A percentile compares a stretch with the other conserved stretches of the same genome.
phyloP scores from a whole-genome alignment of 1,284 basidiomycete genomes.

The Prillingera fragicola region DNA sequence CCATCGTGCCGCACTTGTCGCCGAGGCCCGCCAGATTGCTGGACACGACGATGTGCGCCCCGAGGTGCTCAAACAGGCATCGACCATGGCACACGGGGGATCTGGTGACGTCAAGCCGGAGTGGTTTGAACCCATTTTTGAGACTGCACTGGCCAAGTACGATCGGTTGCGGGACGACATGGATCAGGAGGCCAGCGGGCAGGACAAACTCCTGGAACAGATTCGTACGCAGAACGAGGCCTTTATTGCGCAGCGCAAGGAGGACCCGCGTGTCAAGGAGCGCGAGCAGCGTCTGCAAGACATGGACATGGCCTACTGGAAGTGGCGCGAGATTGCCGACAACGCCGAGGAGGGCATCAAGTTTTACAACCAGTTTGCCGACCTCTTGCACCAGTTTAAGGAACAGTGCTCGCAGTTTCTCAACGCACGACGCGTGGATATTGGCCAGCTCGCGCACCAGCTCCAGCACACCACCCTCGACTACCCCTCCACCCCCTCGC shows the following conservation, averaged over 20 bases:
- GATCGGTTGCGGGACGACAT: constrained; percentile 66
- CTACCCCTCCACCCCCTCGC: neutral
- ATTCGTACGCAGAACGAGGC: constrained; percentile 72
- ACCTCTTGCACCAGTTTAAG: constrained; percentile 66
- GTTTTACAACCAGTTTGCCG: constrained; percentile 78
- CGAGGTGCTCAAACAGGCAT: constrained; percentile 63
- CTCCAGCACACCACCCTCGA: no score
- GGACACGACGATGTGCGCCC: constrained; percentile 70
- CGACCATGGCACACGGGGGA: constrained; percentile 50
- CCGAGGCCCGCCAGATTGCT: constrained; percentile 61
- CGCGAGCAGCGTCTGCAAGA: constrained; percentile 79
- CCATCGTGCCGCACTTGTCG: constrained; percentile 59
- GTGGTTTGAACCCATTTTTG: constrained; percentile 77
- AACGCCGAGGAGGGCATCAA: constrained; percentile 86
- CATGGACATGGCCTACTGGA: constrained; percentile 81
- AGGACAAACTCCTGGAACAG: constrained; percentile 60
- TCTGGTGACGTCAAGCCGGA: constrained; percentile 70
- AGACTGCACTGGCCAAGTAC: constrained; percentile 74
- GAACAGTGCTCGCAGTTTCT: constrained; percentile 70
- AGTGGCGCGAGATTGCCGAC: constrained; percentile 76
- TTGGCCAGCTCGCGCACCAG: constrained; percentile 13
- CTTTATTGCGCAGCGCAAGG: constrained; percentile 71
- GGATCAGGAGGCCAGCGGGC: constrained; percentile 57
- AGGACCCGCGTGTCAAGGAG: constrained; percentile 70
- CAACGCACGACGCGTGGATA: constrained; percentile 59